Evolutionary conservation across 129 eudicot genomes (phyloP).

Genomic region (Lactuca saligna): DNA sequence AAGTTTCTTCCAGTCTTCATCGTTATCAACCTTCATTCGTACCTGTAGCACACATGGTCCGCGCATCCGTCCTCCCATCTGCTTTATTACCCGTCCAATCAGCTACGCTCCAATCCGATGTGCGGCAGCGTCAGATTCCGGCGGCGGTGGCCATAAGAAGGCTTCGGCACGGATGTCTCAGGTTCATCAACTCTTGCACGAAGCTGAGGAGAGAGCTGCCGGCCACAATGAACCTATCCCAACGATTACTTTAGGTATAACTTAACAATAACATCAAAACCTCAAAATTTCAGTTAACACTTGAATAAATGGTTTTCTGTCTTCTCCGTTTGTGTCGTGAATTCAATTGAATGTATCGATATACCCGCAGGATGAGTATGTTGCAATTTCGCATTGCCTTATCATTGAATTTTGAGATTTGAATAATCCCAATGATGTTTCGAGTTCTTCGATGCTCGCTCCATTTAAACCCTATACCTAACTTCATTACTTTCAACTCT

Average conservation of each 20-base stretch:
- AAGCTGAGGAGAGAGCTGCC: constrained; percentile 73
- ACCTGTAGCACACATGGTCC: constrained; percentile 22
- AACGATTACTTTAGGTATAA: constrained; percentile 66
- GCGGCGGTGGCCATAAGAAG: constrained; percentile 50
- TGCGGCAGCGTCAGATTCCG: constrained; percentile 48
- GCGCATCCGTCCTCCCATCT: background rate
- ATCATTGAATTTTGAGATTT: no score
- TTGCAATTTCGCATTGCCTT: background rate
- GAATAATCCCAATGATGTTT: no score
- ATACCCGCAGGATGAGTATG: background rate
- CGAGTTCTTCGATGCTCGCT: background rate
- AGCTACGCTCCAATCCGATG: constrained; percentile 45
- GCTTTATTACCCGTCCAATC: constrained; percentile 34
- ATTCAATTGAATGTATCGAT: no score
- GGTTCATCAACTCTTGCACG: constrained; percentile 61
- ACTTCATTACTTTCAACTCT: background rate
- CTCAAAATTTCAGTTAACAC: background rate
- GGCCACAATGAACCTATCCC: constrained; percentile 72
- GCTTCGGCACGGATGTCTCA: constrained; percentile 71
- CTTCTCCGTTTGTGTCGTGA: no score
- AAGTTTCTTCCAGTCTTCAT: constrained; percentile 37
- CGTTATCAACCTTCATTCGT: constrained; percentile 13
- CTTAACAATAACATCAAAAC: background rate
- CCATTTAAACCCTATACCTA: no score
- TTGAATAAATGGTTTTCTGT: background rate